Base-by-base conservation (phyloP, 208 protist species). In the Trypanosoma grayi region DNA sequence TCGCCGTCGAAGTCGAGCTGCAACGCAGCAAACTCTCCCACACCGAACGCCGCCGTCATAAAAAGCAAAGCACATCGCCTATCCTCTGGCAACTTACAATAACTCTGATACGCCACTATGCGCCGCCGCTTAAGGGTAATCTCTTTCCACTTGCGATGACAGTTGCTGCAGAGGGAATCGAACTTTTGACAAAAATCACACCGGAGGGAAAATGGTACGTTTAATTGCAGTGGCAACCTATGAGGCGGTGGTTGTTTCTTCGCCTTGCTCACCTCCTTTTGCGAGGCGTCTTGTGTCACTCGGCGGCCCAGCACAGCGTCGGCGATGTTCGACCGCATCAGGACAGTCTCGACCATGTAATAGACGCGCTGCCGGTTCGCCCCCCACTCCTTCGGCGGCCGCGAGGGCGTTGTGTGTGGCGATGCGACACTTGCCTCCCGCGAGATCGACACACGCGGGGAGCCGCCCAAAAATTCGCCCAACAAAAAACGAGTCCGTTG, bases 81-180 rank as follows among this genome's bases (percentile, higher is more conserved):
- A 11, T 54, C 22, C 20, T 46, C 33, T 24, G 72, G 59, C 4
- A 81, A 27, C 16, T 60, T 70, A 30, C 43, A 66, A 68, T 83
- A 84, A 48, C 39, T 57, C 16, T 57, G 16, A 60, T 39, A 41
- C 0, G 69, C 60, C 5, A 66, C 30, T 11, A 18, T 31, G 3
- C 54, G 24, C 18, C 62, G 64, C 33, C 64, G 66, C 4, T 60
- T 22, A 24, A 40, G 45, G 36, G 75, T 39, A 16, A 75, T 31
- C 22, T 48, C 66, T 20, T 33, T 43, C 81, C 81, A 84, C 40
- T 73, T 71, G 3, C 39, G 18, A 43, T 84, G 77, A 52, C 77
- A 83, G 10, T 66, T 54, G 41, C 66, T 75, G 59, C 81, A 87
- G 39, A 87, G 45, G 0, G 77, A 75, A 58, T 87, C 81, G 65